These are phyloP conservation scores for Mitragyna speciosa DNA, from an alignment of 257 asterid genomes.

Conservation along the genomic window DNA sequence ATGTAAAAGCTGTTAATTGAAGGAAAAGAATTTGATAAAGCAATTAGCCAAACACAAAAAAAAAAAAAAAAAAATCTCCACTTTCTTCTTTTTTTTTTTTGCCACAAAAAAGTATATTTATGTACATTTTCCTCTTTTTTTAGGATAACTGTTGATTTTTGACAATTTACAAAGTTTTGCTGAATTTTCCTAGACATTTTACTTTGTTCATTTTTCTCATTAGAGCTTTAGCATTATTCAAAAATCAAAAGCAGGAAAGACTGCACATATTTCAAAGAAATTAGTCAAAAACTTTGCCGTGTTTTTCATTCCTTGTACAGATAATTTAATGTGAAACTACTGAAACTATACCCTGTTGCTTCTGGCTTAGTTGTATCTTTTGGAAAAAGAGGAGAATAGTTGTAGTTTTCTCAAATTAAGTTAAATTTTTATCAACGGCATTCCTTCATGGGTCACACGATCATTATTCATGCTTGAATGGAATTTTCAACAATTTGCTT, in stretches of 20 bases:
- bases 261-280: neutral
- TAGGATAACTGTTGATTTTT: no score
- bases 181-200: neutral
- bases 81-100: no score
- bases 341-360: neutral
- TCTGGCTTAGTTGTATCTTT: neutral
- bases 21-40: neutral
- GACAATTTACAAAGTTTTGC: neutral
- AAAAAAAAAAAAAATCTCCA: no score
- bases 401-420: neutral
- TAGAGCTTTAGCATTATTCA: no score
- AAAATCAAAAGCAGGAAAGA: neutral
- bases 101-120: no score
- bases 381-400: neutral
- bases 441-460: neutral
- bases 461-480: neutral
- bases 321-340: neutral
- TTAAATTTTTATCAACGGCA: neutral
- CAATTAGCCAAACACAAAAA: neutral
- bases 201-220: neutral
- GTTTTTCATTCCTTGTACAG: neutral
- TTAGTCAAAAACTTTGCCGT: neutral
- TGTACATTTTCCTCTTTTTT: no score
- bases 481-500: neutral
- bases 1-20: neutral